Evolutionary conservation across 495 filamentous ascomycete species (phyloP).

Genomic region (Penicillium bialowiezense): DNA sequence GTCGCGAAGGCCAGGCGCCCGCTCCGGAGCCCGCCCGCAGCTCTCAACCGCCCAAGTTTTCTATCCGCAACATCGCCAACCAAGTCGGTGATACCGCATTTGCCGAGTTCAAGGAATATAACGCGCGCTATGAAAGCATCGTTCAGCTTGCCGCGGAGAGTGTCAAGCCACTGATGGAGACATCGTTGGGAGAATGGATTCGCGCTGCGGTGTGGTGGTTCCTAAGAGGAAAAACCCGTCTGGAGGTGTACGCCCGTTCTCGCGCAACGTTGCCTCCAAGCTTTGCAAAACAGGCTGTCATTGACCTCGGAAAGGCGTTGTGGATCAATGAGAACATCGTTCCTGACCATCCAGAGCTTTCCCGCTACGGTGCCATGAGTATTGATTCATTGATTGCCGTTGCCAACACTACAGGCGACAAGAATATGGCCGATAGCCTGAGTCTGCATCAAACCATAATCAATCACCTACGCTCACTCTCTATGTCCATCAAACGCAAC

Average conservation of each 20-base stretch:
- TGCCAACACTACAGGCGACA: slow-evolving; percentile 47
- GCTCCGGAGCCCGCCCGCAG: slow-evolving; percentile 23
- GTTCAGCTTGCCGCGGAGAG: slow-evolving; percentile 71
- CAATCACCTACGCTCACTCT: slow-evolving; percentile 65
- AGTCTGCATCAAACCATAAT: slow-evolving; percentile 53
- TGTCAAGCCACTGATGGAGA: slow-evolving; percentile 58
- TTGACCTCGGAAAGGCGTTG: slow-evolving; percentile 77
- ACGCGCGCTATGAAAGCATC: slow-evolving; percentile 62
- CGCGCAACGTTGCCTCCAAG: slow-evolving; percentile 37
- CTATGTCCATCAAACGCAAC: slow-evolving; percentile 79
- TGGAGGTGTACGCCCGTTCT: slow-evolving; percentile 68
- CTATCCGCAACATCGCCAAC: slow-evolving; percentile 38
- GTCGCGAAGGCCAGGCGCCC: slow-evolving; percentile 17
- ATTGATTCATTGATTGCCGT: slow-evolving; percentile 43
- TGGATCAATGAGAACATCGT: slow-evolving; percentile 74
- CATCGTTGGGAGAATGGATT: slow-evolving; percentile 61
- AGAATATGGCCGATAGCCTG: slow-evolving; percentile 44
- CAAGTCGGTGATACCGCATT: slow-evolving; percentile 61
- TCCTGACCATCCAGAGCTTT: slow-evolving; percentile 49
- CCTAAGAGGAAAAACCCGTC: slow-evolving; percentile 64
- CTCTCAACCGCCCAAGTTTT: slow-evolving; percentile 38
- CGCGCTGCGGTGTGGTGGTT: slow-evolving; percentile 85
- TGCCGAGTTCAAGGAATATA: slow-evolving; percentile 62
- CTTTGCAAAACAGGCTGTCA: slow-evolving; percentile 60
- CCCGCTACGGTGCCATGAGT: slow-evolving; percentile 43